Evolutionary conservation across 2,329 filamentous ascomycete species (phyloP), one percentile per base, ranked within the genome.

Genomic region (Colletotrichum sp.): DNA sequence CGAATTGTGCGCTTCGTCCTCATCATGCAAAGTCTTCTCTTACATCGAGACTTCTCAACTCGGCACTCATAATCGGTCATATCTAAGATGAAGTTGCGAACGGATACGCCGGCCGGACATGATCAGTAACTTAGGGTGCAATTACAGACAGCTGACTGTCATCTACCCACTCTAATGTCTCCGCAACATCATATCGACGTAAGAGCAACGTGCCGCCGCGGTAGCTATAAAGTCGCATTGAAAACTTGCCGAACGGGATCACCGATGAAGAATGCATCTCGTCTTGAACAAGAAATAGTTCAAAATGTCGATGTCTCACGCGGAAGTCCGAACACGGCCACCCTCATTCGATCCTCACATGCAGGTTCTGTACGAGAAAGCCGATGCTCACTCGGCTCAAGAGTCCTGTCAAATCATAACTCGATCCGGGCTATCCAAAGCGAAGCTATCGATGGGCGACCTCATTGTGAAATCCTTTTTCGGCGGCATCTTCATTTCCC

Each of bases 401-500:
- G 36, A 72, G 22, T 63, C 55, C 25, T 68, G 71, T 52, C 36
- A 68, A 27, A 55, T 68, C 2, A 52, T 72, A 9, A 55, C 34
- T 27, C 55, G 63, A 1, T 72, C 71, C 16, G 71, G 55, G 27
- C 19, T 72, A 11, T 65, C 71, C 3, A 72, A 72, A 25, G 64
- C 55, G 5, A 68, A 55, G 11, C 64, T 72, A 3, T 25, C 71
- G 2, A 55, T 55, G 39, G 5, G 36, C 48, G 71, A 72, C 25
- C 55, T 68, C 12, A 68, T 72, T 11, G 1, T 68, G 11, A 68
- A 72, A 19, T 72, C 70, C 34, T 72, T 68, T 7, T 55, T 72
- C 4, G 71, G 64, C n/a, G 71, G 71, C 2, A 68, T 72, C 19
- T 72, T 72, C 64, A 72, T 72, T 8, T 72, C 64, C 12, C 71